These are phyloP conservation scores for Eucalyptus curtisii DNA, from an alignment of 345 rosid genomes.

Conservation along the genomic window DNA sequence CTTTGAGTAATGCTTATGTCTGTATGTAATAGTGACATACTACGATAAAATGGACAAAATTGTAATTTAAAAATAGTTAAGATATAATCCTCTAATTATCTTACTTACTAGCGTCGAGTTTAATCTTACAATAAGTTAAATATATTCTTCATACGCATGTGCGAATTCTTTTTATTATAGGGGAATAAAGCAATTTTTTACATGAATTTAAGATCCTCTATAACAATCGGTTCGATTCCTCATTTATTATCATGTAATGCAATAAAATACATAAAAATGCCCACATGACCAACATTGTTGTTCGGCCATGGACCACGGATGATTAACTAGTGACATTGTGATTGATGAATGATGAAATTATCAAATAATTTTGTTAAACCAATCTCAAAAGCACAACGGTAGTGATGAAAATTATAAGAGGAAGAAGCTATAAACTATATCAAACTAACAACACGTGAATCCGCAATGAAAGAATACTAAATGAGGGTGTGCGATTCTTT, in stretches of 20 bases:
- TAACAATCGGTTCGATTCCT: neutral
- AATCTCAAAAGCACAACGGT: too few species aligned
- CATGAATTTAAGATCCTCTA: too few species aligned
- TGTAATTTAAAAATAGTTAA: neutral
- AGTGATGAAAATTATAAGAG: neutral
- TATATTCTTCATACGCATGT: neutral
- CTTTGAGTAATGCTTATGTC: neutral
- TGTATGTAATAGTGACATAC: neutral
- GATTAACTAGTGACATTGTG: neutral
- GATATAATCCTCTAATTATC: neutral
- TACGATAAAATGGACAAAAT: neutral
- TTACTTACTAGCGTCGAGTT: neutral
- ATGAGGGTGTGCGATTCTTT: neutral
- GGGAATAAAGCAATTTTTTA: neutral
- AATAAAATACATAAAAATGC: neutral
- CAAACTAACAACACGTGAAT: neutral
- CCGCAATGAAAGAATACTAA: neutral
- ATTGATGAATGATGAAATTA: neutral
- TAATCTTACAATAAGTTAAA: neutral
- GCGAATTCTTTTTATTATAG: rapidly evolving
- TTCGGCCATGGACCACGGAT: neutral
- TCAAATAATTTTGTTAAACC: too few species aligned
- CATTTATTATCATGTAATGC: neutral
- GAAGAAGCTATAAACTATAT: neutral
- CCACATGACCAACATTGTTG: neutral